These are phyloP conservation scores for Talaromyces pinophilus DNA, from an alignment of 2,329 filamentous ascomycete species.

Conservation along the genomic window DNA sequence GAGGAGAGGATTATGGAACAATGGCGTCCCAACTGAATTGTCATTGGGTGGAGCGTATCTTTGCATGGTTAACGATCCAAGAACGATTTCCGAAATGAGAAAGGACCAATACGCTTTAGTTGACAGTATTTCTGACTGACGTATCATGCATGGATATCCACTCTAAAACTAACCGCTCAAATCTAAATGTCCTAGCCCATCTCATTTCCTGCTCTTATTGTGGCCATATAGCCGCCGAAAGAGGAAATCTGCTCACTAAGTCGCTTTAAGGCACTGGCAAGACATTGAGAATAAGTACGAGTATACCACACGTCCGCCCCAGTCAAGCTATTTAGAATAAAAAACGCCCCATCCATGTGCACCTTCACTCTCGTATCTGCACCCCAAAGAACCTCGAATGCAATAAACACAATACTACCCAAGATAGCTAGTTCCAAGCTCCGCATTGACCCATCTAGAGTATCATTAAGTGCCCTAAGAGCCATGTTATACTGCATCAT, in stretches of 20 bases:
- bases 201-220: not conserved
- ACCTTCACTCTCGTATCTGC: conserved; percentile 1
- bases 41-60: not conserved
- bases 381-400: conserved; percentile 18
- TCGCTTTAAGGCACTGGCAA: not conserved
- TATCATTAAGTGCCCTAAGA: not conserved
- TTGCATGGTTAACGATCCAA: not conserved
- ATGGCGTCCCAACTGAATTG: not conserved
- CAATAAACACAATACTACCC: conserved; percentile 17
- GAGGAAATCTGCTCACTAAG: not conserved
- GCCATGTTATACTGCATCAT: not conserved
- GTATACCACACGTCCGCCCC: not conserved
- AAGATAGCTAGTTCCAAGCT: conserved; percentile 13
- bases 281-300: not conserved
- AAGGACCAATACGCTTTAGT: not conserved
- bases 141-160: not conserved
- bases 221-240: not conserved
- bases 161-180: not conserved
- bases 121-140: not conserved
- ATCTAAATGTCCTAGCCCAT: not conserved
- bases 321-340: not conserved
- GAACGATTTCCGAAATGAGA: not conserved
- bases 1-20: not conserved
- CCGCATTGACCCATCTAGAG: not conserved
- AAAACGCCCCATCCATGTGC: not conserved